phyloP scores from a whole-genome alignment of 257 asterid genomes.

The Solanum bulbocastanum region DNA sequence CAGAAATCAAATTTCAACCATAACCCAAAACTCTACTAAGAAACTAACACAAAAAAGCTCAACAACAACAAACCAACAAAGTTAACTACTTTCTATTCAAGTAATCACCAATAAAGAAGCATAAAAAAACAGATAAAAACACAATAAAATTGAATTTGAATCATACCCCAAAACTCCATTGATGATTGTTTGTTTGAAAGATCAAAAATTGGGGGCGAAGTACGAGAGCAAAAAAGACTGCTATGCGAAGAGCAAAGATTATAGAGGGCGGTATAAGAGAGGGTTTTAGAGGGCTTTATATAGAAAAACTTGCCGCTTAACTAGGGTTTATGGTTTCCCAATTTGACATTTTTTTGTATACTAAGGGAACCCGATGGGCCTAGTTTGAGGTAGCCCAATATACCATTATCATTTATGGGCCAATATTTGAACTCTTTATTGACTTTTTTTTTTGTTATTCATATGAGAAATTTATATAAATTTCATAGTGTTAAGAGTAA shows the following conservation, averaged over 20 bases:
- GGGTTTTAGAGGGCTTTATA: constrained; percentile 28
- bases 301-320: neutral
- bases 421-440: neutral
- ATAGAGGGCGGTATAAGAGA: constrained; percentile 13
- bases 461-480: no score
- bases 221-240: neutral
- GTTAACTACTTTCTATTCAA: neutral
- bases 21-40: neutral
- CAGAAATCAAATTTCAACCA: neutral
- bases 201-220: neutral
- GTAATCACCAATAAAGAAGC: neutral
- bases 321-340: constrained; percentile 25
- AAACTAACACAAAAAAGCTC: neutral
- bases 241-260: neutral
- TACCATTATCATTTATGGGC: neutral
- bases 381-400: neutral
- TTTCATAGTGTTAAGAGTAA: no score
- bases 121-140: neutral
- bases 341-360: neutral
- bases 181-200: neutral
- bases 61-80: neutral
- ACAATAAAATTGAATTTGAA: neutral
- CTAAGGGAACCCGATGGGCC: neutral
- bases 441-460: neutral
- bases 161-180: constrained; percentile 73